These are phyloP conservation scores for Agrostemma githago DNA, from an alignment of 148 eudicot genomes.

Conservation along the genomic window DNA sequence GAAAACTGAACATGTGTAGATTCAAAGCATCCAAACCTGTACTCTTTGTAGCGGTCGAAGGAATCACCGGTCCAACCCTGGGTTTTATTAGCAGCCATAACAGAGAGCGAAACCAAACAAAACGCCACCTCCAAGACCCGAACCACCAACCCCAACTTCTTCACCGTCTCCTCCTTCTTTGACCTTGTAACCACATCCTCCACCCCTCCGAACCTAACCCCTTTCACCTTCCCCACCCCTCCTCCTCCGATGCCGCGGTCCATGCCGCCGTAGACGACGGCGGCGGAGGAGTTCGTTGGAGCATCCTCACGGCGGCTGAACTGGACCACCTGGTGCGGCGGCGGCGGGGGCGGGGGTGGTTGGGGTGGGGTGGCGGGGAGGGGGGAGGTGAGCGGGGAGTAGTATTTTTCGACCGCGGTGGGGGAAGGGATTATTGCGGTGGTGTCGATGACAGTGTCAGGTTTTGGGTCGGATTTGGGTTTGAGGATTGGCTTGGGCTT, in stretches of 20 bases:
- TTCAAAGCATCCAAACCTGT: slow-evolving; percentile 38
- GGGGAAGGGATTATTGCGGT: slow-evolving; percentile 18
- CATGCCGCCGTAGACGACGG: slow-evolving; percentile 17
- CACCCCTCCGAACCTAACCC: slow-evolving; percentile 29
- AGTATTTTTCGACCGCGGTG: slow-evolving; percentile 30
- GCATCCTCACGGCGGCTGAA: slow-evolving; percentile 37
- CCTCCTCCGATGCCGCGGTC: slow-evolving; percentile 4
- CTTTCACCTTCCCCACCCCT: slow-evolving; percentile 25
- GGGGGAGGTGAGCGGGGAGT: slow-evolving; percentile 31
- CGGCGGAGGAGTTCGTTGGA: slow-evolving; percentile 14
- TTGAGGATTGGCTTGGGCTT: no score
- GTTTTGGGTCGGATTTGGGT: neutral
- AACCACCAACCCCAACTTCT: slow-evolving; percentile 48
- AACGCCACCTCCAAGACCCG: slow-evolving; percentile 58
- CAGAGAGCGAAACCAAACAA: slow-evolving; percentile 68
- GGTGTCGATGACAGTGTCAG: neutral
- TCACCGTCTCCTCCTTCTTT: slow-evolving; percentile 35
- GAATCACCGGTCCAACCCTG: slow-evolving; percentile 96
- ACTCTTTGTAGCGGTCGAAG: slow-evolving; percentile 81
- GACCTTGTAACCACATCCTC: slow-evolving; percentile 25
- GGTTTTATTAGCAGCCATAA: slow-evolving; percentile 83
- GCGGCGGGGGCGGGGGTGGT: neutral
- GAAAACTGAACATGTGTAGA: no score
- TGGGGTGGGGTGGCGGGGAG: slow-evolving; percentile 18
- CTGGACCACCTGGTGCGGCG: slow-evolving; percentile 20